Evolutionary conservation across 2,329 filamentous ascomycete species (phyloP).

Genomic region (Trichocomaceae sp.): DNA sequence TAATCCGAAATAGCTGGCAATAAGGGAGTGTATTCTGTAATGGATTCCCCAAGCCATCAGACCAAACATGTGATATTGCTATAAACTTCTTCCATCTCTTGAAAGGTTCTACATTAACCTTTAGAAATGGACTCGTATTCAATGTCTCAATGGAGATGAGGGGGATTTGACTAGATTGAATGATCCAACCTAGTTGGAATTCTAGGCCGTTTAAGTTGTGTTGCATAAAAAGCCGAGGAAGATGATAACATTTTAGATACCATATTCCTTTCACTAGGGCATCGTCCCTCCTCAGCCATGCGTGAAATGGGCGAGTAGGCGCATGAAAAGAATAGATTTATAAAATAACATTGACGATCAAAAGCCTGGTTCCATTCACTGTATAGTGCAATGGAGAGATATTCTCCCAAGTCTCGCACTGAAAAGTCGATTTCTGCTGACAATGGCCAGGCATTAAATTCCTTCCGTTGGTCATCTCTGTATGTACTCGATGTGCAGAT

Average conservation of each 20-base stretch:
- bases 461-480: background rate
- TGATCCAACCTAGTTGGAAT: slow-evolving; percentile 1
- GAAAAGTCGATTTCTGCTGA: background rate
- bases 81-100: slow-evolving; percentile 1
- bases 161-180: slow-evolving; percentile 3
- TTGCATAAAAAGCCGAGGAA: background rate
- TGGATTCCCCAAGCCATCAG: slow-evolving; percentile 1
- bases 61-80: slow-evolving; percentile 4
- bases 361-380: background rate
- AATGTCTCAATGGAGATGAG: slow-evolving; percentile 5
- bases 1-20: background rate
- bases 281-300: background rate
- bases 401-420: background rate
- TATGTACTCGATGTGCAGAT: slow-evolving; percentile 3
- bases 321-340: background rate
- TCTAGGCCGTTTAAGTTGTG: background rate
- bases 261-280: slow-evolving; percentile 3
- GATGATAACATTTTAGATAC: background rate
- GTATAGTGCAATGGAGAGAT: background rate
- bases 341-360: background rate
- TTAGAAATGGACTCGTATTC: background rate
- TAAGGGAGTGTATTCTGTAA: background rate
- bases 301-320: slow-evolving; percentile 2
- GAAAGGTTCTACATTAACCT: slow-evolving; percentile 1
- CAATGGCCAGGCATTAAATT: background rate